Evolutionary conservation across 257 asterid genomes (phyloP), one percentile per base, ranked within the genome.

Genomic region (Penstemon davidsonii): DNA sequence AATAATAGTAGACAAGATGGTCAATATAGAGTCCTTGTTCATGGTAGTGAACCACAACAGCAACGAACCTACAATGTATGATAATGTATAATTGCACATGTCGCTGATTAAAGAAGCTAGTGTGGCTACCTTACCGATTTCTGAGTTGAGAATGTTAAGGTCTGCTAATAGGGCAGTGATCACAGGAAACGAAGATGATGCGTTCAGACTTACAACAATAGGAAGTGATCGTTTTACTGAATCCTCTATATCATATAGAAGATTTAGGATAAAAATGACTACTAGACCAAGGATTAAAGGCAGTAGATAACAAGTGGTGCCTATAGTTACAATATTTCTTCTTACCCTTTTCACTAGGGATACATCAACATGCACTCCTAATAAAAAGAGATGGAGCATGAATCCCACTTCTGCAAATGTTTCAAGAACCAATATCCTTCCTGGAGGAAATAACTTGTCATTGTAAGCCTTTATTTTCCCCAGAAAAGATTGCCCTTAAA

Each of bases 71-170:
- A 78, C 0, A 38, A 71, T 0, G 1, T 69, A 1, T 3, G 76
- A 71, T 36, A 75, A 6, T 0, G 54, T 1, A 55, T 77, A 88
- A 58, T 66, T 77, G 75, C 81, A 82, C 1, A 55, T 5, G 45
- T 86, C 96, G 10, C 80, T 54, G 5, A 80, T 80, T 33, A 81
- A 38, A 6, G 90, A 65, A 0, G 89, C 80, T 4, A 79, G 59
- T 3, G 90, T 80, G 11, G 96, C 92, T 5, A 82, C 37, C 43
- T 92, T 42, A 0, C 96, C 96, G 2, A 88, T 54, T 37, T 88
- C 88, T 0, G 92, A 88, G 75, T 86, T 88, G 43, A 88, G 84
- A 40, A 88, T 78, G 55, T 88, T 78, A 25, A 88, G 92, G 38
- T 88, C 96, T 1, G 70, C 39, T 0, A 88, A 75, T 6, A 82